Evolutionary conservation across 208 protist genomes (phyloP).

Genomic region (Trypanosoma mega): DNA sequence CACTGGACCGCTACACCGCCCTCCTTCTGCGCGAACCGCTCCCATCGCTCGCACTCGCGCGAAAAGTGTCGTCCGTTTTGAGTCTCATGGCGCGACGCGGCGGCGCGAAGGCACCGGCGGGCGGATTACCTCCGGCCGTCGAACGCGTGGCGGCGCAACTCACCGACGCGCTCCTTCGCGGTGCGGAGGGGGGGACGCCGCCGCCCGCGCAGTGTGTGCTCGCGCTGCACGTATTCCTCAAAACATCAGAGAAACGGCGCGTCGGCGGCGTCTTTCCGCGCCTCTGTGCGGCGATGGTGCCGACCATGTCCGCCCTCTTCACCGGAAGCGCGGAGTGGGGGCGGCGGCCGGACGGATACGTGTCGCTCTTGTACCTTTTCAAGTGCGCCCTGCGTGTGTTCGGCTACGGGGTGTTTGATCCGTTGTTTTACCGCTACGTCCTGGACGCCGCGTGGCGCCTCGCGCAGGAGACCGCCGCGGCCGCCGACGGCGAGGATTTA

Average conservation of each 20-base stretch:
- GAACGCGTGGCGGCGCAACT: constrained; percentile 35
- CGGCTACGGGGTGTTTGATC: constrained; percentile 64
- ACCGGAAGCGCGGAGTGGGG: constrained; percentile 25
- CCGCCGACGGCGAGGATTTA: neutral
- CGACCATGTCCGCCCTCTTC: constrained; percentile 53
- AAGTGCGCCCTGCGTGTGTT: constrained; percentile 79
- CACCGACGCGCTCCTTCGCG: constrained; percentile 12
- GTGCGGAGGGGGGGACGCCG: neutral
- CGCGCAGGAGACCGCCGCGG: constrained; percentile 13
- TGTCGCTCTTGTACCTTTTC: constrained; percentile 56
- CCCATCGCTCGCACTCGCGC: constrained; percentile 34
- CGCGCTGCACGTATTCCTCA: constrained; percentile 61
- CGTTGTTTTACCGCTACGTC: constrained; percentile 54
- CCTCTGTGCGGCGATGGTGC: constrained; percentile 41
- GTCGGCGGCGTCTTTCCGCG: constrained; percentile 48
- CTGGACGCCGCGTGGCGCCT: constrained; percentile 50
- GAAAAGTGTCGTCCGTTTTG: constrained; percentile 59
- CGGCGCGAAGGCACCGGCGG: constrained; percentile 25
- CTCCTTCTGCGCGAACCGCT: constrained; percentile 33
- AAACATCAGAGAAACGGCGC: constrained; percentile 54
- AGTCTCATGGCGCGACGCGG: constrained; percentile 56
- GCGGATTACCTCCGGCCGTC: constrained; percentile 38
- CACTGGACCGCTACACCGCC: constrained; percentile 41
- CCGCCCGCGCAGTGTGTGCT: constrained; percentile 45
- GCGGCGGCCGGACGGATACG: constrained; percentile 25